Evolutionary conservation across 208 protist species (phyloP).

Genomic region (Wallacemonas sp.): DNA sequence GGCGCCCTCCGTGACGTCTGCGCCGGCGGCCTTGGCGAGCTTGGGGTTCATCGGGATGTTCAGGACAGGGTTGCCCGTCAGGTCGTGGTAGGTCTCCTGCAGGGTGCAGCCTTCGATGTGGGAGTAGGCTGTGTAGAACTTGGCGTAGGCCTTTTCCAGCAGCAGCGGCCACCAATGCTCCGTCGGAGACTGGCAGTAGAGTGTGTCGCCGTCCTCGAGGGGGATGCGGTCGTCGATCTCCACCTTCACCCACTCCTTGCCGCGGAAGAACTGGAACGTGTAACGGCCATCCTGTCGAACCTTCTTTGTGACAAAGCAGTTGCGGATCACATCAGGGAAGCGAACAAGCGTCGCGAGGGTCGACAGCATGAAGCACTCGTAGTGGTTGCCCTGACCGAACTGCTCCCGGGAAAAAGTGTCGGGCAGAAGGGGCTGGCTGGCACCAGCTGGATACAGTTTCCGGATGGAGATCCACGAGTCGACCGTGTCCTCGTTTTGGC

Average conservation of each 20-base stretch:
- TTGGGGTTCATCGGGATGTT: slow-evolving; percentile 47
- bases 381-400: slow-evolving; percentile 51
- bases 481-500: slow-evolving; percentile 31
- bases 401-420: slow-evolving; percentile 30
- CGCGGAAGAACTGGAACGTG: slow-evolving; percentile 55
- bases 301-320: slow-evolving; percentile 50
- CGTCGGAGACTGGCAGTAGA: slow-evolving; percentile 45
- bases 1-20: slow-evolving; percentile 29
- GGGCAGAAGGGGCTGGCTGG: slow-evolving; percentile 27
- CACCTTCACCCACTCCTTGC: slow-evolving; percentile 52
- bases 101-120: slow-evolving; percentile 49
- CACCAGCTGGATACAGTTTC: slow-evolving; percentile 34
- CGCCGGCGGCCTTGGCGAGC: slow-evolving; percentile 38
- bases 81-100: slow-evolving; percentile 54
- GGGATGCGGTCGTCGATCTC: slow-evolving; percentile 61
- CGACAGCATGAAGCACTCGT: slow-evolving; percentile 53
- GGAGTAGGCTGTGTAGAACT: slow-evolving; percentile 61
- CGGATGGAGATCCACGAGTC: slow-evolving; percentile 32
- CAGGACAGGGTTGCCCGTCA: slow-evolving; percentile 58
- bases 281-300: slow-evolving; percentile 45
- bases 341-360: slow-evolving; percentile 42
- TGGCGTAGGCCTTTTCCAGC: slow-evolving; percentile 75
- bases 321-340: slow-evolving; percentile 40
- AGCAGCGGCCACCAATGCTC: slow-evolving; percentile 59
- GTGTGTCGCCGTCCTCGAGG: slow-evolving; percentile 32